Evolutionary conservation across 805 yeast species (phyloP), one percentile per base, ranked within the genome.

Genomic region (Millerozyma acaciae): DNA sequence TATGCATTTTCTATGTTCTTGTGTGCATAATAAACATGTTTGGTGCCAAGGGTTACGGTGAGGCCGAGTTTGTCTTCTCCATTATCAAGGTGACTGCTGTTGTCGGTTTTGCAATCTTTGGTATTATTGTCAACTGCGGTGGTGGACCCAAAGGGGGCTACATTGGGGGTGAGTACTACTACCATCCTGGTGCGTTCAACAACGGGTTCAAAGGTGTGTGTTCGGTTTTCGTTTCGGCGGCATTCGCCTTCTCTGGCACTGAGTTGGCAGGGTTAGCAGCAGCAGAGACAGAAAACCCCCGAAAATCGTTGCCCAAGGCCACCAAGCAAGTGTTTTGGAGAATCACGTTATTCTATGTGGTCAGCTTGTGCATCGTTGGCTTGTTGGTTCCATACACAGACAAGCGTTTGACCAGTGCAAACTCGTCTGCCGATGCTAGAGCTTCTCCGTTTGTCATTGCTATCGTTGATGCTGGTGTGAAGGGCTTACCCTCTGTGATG

Each of bases 41-140:
- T 41, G 80, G 79, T 38, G 73, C 76, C n/a, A 61, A 57, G 28
- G 77, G 78, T 39, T 75, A 73, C 40, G 83, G 80, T 26, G 81
- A 75, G 50, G 76, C 78, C 17, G 84, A 77, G 49, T 72, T 84
- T 38, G 68, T 75, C 51, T 79, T 83, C 50, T 80, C 85, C 34
- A 42, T 73, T 38, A 68, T 82, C 47, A 84, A 84, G 54, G 73
- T 82, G 16, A 55, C 78, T 25, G 77, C 81, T 55, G 67, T 78
- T 36, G 40, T 63, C n/a, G 83, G 81, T 5, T 77, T 75, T 50
- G 70, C 73, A 50, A 67, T 78, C 34, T 57, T 76, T 40, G 76
- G 76, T 34, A 52, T 63, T 9, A 57, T 62, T 10, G 49, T 62
- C 27, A 55, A 57, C 26, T 62, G 66, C 29, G 69, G 69, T 33